Percentiles rank a stretch among this genome's conserved stretches.
Conservation (phyloP, 129 eudicot species). For the Scalesia atractyloides region DNA sequence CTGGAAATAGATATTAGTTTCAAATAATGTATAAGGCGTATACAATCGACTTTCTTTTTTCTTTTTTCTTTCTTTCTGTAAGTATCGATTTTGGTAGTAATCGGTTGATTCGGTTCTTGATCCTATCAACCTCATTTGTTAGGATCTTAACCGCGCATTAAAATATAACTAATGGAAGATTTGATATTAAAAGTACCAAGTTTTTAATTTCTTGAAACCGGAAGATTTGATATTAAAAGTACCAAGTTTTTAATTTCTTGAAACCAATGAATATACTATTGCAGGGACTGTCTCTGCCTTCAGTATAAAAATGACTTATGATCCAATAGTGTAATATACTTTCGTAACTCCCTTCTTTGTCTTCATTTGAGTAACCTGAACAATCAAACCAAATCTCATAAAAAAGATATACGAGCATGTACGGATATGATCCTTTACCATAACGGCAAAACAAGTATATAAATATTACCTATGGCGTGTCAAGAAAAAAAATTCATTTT, state of each 20-base stretch:
- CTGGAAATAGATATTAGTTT: background rate
- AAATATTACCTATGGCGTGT: background rate
- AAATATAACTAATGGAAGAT: background rate
- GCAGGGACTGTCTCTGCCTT: background rate
- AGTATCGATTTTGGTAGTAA: background rate
- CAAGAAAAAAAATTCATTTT: background rate
- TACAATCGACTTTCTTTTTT: background rate
- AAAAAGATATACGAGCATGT: background rate
- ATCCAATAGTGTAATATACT: conserved; percentile 63
- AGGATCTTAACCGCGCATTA: background rate
- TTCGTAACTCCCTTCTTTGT: conserved; percentile 79
- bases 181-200: background rate
- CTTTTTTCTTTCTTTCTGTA: background rate
- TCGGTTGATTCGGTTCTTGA: background rate
- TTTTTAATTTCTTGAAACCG: conserved; percentile 5
- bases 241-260: background rate
- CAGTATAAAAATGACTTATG: conserved; percentile 13
- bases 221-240: no score
- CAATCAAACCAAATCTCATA: conserved; percentile 5
- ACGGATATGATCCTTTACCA: background rate
- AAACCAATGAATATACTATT: conserved; percentile 8
- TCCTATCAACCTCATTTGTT: background rate
- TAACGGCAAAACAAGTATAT: background rate
- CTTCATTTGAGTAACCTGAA: conserved; percentile 77
- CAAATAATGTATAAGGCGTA: no score